These are phyloP conservation scores for Boletus rubroflammeus DNA, from an alignment of 768 basidiomycete species.

Conservation along the genomic window DNA sequence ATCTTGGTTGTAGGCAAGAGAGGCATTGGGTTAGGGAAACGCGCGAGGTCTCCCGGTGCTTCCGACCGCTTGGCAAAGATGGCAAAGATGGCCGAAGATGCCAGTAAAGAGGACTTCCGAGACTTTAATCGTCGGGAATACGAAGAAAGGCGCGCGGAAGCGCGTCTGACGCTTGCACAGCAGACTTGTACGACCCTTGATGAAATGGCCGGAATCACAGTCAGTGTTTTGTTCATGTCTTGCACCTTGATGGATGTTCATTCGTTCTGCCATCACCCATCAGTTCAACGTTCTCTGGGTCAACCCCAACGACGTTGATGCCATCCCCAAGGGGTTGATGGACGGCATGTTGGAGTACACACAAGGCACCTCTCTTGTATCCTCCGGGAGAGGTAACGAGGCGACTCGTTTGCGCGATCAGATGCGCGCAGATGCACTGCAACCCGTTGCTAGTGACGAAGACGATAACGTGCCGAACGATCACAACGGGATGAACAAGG, in stretches of 20 bases:
- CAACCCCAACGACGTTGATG: constrained; percentile 57
- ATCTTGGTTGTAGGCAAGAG: constrained; percentile 55
- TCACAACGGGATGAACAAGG: constrained; percentile 14
- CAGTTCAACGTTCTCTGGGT: constrained; percentile 85
- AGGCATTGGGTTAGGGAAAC: constrained; percentile 72
- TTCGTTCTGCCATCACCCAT: background rate
- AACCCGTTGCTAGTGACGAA: constrained; percentile 38
- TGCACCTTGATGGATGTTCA: constrained; percentile 6
- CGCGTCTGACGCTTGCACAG: constrained; percentile 65
- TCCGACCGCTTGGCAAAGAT: constrained; percentile 69
- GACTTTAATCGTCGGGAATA: constrained; percentile 71
- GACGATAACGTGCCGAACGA: constrained; percentile 33
- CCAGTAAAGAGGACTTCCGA: constrained; percentile 57
- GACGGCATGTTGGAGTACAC: constrained; percentile 50
- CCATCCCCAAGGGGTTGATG: constrained; percentile 64
- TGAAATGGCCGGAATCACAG: constrained; percentile 63
- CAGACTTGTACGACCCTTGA: constrained; percentile 74
- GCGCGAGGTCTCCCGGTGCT: constrained; percentile 59
- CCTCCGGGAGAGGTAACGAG: constrained; percentile 17
- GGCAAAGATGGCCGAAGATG: constrained; percentile 56
- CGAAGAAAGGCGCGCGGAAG: constrained; percentile 71
- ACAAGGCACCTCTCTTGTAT: constrained; percentile 11
- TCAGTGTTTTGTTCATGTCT: constrained; percentile 8
- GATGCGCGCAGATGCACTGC: constrained; percentile 73
- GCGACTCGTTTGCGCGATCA: constrained; percentile 58